Evolutionary conservation across 345 rosid species (phyloP).

Genomic region (Geranium brycei): DNA sequence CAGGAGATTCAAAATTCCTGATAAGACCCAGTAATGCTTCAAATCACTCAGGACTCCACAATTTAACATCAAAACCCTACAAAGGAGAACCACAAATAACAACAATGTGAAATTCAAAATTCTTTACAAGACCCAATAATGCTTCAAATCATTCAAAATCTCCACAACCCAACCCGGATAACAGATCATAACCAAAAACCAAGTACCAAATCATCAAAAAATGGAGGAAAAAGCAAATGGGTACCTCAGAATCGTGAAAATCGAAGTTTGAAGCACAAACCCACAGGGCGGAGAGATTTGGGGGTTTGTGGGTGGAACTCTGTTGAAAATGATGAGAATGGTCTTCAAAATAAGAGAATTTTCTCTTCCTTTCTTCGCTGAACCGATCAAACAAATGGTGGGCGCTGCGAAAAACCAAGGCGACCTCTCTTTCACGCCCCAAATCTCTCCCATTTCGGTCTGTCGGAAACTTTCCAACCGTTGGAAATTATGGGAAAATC

Average conservation of each 20-base stretch:
- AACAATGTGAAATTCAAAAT: too few species aligned
- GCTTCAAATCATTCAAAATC: not conserved
- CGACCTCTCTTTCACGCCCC: too few species aligned
- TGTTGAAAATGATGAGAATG: not conserved
- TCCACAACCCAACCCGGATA: not conserved
- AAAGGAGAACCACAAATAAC: too few species aligned
- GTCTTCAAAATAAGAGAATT: not conserved
- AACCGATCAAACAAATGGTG: too few species aligned
- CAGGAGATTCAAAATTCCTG: not conserved
- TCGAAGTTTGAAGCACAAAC: conserved; percentile 8
- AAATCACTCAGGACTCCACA: not conserved
- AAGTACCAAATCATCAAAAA: not conserved
- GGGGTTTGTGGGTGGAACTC: conserved; percentile 10
- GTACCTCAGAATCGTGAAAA: conserved; percentile 8
- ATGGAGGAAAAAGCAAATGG: not conserved
- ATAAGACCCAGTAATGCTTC: not conserved
- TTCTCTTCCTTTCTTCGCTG: not conserved
- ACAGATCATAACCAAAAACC: not conserved
- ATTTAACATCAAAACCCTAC: not conserved
- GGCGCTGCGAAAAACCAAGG: too few species aligned
- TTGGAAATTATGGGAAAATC: too few species aligned
- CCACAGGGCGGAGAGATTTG: not conserved
- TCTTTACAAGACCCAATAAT: not conserved
- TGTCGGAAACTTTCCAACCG: too few species aligned
- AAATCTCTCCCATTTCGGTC: too few species aligned